phyloP scores from a whole-genome alignment of 2,329 filamentous ascomycete species.

The Cercospora sesami region DNA sequence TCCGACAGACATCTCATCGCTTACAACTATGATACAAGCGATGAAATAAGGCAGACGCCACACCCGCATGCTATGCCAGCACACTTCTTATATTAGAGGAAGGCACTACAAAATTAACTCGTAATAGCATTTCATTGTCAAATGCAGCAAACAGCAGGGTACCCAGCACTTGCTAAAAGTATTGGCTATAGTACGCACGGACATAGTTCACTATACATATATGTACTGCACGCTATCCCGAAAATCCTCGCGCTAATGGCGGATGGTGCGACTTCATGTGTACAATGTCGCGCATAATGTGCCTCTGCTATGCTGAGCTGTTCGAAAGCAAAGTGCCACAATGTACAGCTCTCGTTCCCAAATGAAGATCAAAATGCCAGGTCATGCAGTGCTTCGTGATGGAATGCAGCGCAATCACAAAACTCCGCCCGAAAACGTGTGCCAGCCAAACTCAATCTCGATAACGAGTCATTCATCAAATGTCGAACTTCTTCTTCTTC shows the following conservation, averaged over 20 bases:
- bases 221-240: neutral
- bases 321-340: neutral
- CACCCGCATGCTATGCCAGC: neutral
- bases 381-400: neutral
- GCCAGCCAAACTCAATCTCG: conserved; percentile 1
- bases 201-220: neutral
- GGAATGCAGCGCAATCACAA: conserved; percentile 2
- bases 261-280: neutral
- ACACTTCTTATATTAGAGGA: neutral
- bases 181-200: neutral
- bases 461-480: conserved; percentile 16
- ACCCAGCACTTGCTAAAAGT: neutral
- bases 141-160: neutral
- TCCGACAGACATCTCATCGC: neutral
- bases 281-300: neutral
- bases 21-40: neutral
- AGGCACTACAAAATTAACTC: neutral
- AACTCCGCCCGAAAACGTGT: neutral
- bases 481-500: conserved; percentile 30
- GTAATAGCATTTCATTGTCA: neutral
- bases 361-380: neutral
- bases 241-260: neutral
- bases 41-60: neutral
- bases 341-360: neutral
- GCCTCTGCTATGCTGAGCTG: neutral